A percentile compares a stretch with the other conserved stretches of the same genome.
Evolutionary conservation across 2,329 filamentous ascomycete species (phyloP).

Genomic region (Xylariales sp.): DNA sequence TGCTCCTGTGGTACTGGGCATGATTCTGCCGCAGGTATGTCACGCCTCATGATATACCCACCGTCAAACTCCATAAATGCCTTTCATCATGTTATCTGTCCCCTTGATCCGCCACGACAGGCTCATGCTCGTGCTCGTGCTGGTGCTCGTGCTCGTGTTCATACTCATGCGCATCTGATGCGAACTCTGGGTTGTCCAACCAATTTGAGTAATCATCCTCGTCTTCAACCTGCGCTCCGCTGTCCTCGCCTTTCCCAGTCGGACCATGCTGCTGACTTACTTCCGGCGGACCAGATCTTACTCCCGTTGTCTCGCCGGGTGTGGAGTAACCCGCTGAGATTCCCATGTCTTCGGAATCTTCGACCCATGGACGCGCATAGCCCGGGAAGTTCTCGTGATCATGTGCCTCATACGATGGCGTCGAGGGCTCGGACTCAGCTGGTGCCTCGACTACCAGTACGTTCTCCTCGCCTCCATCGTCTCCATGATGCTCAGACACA

Average conservation of each 20-base stretch:
- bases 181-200: conserved; percentile 25
- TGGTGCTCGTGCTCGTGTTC: too few relatives aligned
- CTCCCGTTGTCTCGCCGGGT: conserved; percentile 4
- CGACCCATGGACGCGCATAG: conserved; percentile 24
- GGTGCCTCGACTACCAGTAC: conserved; percentile 27
- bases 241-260: neutral
- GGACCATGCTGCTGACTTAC: conserved; percentile 3
- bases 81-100: too few relatives aligned
- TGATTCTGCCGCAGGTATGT: too few relatives aligned
- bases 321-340: conserved; percentile 8
- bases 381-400: conserved; percentile 11
- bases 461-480: conserved; percentile 23
- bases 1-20: too few relatives aligned
- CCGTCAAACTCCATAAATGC: too few relatives aligned
- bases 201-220: conserved; percentile 27
- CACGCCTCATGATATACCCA: too few relatives aligned
- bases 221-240: conserved; percentile 13
- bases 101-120: too few relatives aligned
- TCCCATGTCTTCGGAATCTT: conserved; percentile 21
- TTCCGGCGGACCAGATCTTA: neutral
- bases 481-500: conserved; percentile 22
- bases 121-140: too few relatives aligned
- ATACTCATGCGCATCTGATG: too few relatives aligned
- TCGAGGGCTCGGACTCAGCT: conserved; percentile 25
- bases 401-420: conserved; percentile 16